These are phyloP conservation scores for Ustilago tritici DNA, from an alignment of 1,284 basidiomycete species.

Conservation along the genomic window DNA sequence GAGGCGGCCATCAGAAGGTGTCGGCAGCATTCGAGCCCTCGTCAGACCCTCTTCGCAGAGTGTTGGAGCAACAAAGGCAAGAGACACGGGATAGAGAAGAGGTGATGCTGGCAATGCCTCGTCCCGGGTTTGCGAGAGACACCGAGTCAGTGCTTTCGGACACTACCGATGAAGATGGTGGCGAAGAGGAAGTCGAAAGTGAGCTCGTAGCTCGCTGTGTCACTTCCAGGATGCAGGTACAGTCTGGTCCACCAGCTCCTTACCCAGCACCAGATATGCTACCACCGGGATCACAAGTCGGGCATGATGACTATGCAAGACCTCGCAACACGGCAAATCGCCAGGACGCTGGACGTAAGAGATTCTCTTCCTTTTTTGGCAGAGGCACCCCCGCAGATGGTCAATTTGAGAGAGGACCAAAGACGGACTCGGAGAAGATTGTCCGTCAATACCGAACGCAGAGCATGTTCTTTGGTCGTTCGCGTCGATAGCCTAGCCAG, in stretches of 20 bases:
- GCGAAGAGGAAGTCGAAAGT: not conserved
- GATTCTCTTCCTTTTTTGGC: slow-evolving; percentile 33
- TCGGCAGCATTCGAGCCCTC: slow-evolving; percentile 39
- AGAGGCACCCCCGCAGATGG: not conserved
- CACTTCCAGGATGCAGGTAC: not conserved
- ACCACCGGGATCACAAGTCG: not conserved
- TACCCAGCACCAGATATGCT: not conserved
- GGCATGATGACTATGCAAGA: not conserved
- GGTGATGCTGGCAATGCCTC: slow-evolving; percentile 39
- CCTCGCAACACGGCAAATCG: not conserved
- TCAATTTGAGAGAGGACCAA: not conserved
- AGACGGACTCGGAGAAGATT: slow-evolving; percentile 32
- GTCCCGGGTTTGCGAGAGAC: slow-evolving; percentile 40
- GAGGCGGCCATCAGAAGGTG: slow-evolving; percentile 25
- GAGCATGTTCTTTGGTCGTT: slow-evolving; percentile 17
- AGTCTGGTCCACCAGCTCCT: not conserved
- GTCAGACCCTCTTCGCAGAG: slow-evolving; percentile 22
- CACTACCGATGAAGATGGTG: slow-evolving; percentile 47
- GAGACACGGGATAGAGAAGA: slow-evolving; percentile 31
- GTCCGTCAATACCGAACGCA: slow-evolving; percentile 32
- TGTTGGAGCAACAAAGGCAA: slow-evolving; percentile 25
- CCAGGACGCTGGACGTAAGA: slow-evolving; percentile 6
- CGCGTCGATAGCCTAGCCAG: not conserved
- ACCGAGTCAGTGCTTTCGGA: slow-evolving; percentile 44
- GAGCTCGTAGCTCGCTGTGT: slow-evolving; percentile 1